Conservation (phyloP, 1,284 basidiomycete genomes). For the Vanrija humicola region DNA sequence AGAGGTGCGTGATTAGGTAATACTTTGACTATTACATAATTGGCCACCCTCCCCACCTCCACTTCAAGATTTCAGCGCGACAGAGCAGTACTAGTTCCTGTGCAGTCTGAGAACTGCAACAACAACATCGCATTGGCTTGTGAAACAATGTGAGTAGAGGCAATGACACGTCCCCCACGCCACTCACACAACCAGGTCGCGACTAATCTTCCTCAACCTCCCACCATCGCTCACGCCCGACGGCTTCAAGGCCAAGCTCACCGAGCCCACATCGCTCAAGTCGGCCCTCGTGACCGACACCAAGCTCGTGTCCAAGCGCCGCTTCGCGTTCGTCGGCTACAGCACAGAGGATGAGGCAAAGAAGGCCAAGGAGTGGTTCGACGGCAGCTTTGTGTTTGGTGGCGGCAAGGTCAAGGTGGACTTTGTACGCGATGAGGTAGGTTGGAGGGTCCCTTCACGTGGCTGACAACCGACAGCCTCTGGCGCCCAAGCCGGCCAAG, state of each 20-base stretch:
- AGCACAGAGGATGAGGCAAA: slow-evolving; percentile 73
- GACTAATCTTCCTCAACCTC: slow-evolving; percentile 85
- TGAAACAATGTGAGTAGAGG: slow-evolving; percentile 8
- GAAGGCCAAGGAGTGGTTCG: slow-evolving; percentile 76
- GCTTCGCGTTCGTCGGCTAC: slow-evolving; percentile 92
- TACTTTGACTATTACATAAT: no score
- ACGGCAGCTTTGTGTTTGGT: slow-evolving; percentile 71
- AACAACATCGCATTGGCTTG: background rate
- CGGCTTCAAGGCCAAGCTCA: slow-evolving; percentile 59
- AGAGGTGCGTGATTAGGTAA: no score
- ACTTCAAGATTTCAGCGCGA: slow-evolving; percentile 1
- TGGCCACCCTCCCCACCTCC: background rate
- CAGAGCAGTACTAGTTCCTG: background rate
- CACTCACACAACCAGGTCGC: slow-evolving; percentile 57
- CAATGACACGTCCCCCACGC: background rate
- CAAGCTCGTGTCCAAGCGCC: slow-evolving; percentile 74
- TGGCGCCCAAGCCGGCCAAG: slow-evolving; percentile 28
- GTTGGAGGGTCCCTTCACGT: slow-evolving; percentile 47
- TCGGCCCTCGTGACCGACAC: slow-evolving; percentile 69
- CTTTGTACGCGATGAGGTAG: slow-evolving; percentile 65
- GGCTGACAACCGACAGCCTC: slow-evolving; percentile 16
- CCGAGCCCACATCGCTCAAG: slow-evolving; percentile 29
- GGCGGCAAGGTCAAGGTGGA: slow-evolving; percentile 71
- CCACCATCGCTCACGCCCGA: slow-evolving; percentile 60
- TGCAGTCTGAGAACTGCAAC: background rate